Conservation (phyloP, 176 grass and related monocot species). For the Olyra latifolia region DNA sequence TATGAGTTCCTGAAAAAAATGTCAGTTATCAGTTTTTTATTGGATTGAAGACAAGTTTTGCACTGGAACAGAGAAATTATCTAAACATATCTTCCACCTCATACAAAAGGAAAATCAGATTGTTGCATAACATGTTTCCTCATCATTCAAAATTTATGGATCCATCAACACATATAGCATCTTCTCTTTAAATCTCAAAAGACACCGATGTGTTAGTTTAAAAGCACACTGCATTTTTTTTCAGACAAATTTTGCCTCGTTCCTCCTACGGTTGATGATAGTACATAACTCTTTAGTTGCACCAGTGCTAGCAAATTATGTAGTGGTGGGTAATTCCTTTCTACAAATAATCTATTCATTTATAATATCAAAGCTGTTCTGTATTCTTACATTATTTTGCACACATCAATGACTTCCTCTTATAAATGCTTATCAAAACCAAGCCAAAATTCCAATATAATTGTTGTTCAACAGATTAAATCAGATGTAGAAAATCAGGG, state of each 20-base stretch:
- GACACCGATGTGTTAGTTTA: neutral
- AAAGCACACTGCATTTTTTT: slow-evolving; percentile 11
- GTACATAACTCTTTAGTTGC: neutral
- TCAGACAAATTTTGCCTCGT: neutral
- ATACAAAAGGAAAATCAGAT: neutral
- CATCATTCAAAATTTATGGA: neutral
- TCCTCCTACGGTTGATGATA: neutral
- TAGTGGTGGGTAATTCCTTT: slow-evolving; percentile 8
- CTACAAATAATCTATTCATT: neutral
- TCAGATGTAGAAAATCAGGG: slow-evolving; percentile 94
- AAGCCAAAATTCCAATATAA: neutral
- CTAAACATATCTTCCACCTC: slow-evolving; percentile 9
- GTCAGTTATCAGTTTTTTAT: neutral
- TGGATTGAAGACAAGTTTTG: slow-evolving; percentile 9
- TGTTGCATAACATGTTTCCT: neutral
- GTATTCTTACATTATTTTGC: slow-evolving; percentile 14
- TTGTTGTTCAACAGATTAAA: slow-evolving; percentile 76
- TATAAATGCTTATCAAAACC: slow-evolving; percentile 22
- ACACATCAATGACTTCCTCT: slow-evolving; percentile 12
- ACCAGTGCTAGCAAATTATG: neutral
- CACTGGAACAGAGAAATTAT: slow-evolving; percentile 15
- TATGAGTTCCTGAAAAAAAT: neutral
- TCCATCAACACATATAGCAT: neutral
- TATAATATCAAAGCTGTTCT: slow-evolving; percentile 11
- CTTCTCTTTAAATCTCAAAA: neutral